A percentile compares a stretch with the other conserved stretches of the same genome.
Evolutionary conservation across 306 rosid species (phyloP).

Genomic region (Coriaria nepalensis): DNA sequence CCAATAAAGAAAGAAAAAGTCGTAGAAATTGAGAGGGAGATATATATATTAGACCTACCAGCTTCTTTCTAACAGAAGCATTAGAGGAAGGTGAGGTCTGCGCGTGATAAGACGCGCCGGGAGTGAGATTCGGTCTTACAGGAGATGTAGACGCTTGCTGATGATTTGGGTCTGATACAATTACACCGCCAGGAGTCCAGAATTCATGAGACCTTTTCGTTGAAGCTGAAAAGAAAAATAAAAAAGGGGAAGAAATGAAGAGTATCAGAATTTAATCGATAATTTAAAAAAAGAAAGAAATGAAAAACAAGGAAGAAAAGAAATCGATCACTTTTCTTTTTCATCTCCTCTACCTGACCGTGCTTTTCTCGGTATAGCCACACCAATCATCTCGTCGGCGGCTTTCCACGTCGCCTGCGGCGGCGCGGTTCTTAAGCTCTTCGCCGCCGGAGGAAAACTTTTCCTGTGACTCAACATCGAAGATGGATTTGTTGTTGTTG

Average conservation of each 20-base stretch:
- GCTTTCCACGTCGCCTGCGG: slow-evolving; percentile 72
- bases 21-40: not conserved
- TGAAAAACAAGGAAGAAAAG: not conserved
- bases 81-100: slow-evolving; percentile 73
- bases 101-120: slow-evolving; percentile 25
- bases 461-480: slow-evolving; percentile 55
- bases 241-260: not conserved
- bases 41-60: slow-evolving; percentile 36
- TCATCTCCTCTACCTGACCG: slow-evolving; percentile 61
- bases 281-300: not conserved
- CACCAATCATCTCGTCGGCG: slow-evolving; percentile 97
- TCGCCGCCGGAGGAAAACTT: slow-evolving; percentile 61
- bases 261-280: slow-evolving; percentile 12
- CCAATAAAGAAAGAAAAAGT: not conserved
- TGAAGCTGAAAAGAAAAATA: slow-evolving; percentile 33
- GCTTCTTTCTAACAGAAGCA: slow-evolving; percentile 60
- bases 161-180: slow-evolving; percentile 46
- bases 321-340: not conserved
- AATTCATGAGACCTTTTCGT: slow-evolving; percentile 91
- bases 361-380: slow-evolving; percentile 77
- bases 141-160: slow-evolving; percentile 74
- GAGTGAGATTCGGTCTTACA: slow-evolving; percentile 33
- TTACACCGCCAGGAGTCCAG: slow-evolving; percentile 55
- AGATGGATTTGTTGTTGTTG: slow-evolving; percentile 39
- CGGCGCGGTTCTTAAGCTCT: slow-evolving; percentile 56